Conservation (phyloP, 1,284 basidiomycete genomes). For the Ganoderma sinense region DNA sequence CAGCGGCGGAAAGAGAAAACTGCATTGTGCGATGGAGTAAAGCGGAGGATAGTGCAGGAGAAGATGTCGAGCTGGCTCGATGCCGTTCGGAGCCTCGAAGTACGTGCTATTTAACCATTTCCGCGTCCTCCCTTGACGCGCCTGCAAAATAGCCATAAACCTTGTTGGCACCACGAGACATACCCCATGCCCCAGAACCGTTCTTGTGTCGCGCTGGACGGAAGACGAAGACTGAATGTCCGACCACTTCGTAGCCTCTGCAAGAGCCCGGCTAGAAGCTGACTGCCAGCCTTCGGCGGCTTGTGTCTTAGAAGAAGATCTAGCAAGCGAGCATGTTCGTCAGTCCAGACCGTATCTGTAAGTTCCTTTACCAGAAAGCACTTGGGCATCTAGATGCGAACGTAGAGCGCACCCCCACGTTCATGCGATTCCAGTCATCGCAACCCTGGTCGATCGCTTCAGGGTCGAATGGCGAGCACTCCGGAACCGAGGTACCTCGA, state of each 20-base stretch:
- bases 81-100: not conserved
- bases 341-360: not conserved
- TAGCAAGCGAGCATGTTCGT: not conserved
- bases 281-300: not conserved
- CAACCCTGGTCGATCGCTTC: not conserved
- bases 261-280: not conserved
- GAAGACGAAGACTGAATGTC: not conserved
- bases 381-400: not conserved
- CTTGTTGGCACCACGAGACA: not conserved
- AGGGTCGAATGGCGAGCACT: no score
- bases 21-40: conserved; percentile 35
- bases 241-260: not conserved
- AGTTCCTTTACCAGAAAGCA: not conserved
- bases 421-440: not conserved
- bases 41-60: not conserved
- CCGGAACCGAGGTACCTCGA: no score
- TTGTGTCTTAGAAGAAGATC: not conserved
- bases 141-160: no score
- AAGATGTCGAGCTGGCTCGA: not conserved
- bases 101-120: not conserved
- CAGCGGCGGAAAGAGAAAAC: conserved; percentile 38
- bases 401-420: no score
- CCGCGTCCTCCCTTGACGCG: not conserved
- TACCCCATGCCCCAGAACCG: not conserved
- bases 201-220: not conserved